Evolutionary conservation across 306 rosid species (phyloP), one percentile per base, ranked within the genome.

Genomic region (Malus fusca): DNA sequence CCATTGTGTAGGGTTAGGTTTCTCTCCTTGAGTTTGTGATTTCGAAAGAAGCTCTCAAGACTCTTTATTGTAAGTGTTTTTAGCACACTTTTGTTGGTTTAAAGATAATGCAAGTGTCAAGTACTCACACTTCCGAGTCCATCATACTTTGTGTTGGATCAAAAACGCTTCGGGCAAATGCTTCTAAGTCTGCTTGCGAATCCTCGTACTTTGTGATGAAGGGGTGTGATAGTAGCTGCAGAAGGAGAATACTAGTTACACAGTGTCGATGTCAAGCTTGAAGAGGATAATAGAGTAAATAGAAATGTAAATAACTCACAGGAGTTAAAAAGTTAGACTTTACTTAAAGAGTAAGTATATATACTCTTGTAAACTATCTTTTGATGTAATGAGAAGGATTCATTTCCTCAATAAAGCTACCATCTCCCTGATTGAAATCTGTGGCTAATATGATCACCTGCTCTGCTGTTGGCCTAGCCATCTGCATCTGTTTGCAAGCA

Each of bases 401-500:
- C 31, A 30, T 3, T 30, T 30, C 31, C 31, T 30, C 31, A 30
- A 4, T 30, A 30, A 30, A 30, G 31, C 46, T 2, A 8, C 46
- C 12, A 42, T 42, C 46, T 42, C 13, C 46, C 46, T 1, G 13
- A 42, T 42, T 42, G 13, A 40, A 42, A 42, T 42, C 46, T 10
- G 46, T 42, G 46, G 46, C 46, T 42, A 42, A 42, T 42, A 42
- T 82, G 46, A 42, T 37, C 43, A 88, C 98, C 90, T 92, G 92
- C 67, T 95, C 98, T 62, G 98, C 97, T 26, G 98, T 92, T 75
- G 97, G 97, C 79, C 98, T 88, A 59, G 67, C 13, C 73, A 72
- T 95, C 98, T 75, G 96, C 87, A 84, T 95, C 92, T 84, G 90
- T 95, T 77, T 88, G 91, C 82, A 95, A 85, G 88, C 98, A 95